These are phyloP conservation scores for Aspergillus calidoustus DNA, from an alignment of 2,329 filamentous ascomycete species.

Conservation along the genomic window DNA sequence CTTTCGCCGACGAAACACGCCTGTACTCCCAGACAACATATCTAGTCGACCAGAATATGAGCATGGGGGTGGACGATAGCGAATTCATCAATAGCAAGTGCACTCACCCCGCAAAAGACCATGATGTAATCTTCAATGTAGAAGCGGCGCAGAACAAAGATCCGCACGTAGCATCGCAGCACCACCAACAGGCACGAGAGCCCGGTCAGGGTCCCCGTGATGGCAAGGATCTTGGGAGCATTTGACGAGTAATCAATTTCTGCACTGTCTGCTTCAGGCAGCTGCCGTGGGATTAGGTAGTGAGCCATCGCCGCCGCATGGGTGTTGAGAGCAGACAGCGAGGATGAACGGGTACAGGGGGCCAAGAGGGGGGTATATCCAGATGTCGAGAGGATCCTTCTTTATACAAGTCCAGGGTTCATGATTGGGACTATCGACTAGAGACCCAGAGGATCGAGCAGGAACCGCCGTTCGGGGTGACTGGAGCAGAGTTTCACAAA, in stretches of 20 bases:
- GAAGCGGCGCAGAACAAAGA: slow-evolving; percentile 52
- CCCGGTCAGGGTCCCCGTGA: slow-evolving; percentile 45
- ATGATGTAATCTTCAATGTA: slow-evolving; percentile 57
- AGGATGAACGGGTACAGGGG: not conserved
- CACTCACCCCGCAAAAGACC: slow-evolving; percentile 45
- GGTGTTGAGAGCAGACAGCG: no score
- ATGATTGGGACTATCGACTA: not conserved
- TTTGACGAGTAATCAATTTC: slow-evolving; percentile 6
- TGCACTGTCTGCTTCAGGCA: not conserved
- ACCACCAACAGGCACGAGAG: slow-evolving; percentile 46
- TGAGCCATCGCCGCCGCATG: not conserved
- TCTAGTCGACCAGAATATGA: slow-evolving; percentile 18
- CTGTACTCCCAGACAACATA: slow-evolving; percentile 31
- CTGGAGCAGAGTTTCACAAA: not conserved
- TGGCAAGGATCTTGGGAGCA: slow-evolving; percentile 41
- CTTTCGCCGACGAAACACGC: slow-evolving; percentile 52
- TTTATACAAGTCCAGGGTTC: not conserved
- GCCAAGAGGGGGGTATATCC: not conserved
- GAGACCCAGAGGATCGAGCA: not conserved
- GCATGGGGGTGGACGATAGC: slow-evolving; percentile 23
- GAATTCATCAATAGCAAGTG: not conserved
- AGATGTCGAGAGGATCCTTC: not conserved
- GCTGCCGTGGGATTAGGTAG: not conserved
- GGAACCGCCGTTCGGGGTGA: not conserved
- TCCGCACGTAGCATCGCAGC: slow-evolving; percentile 53